A percentile compares a stretch with the other conserved stretches of the same genome.
phyloP scores from a whole-genome alignment of 192 early-diverging fungal species.

The Mortierella alpina region DNA sequence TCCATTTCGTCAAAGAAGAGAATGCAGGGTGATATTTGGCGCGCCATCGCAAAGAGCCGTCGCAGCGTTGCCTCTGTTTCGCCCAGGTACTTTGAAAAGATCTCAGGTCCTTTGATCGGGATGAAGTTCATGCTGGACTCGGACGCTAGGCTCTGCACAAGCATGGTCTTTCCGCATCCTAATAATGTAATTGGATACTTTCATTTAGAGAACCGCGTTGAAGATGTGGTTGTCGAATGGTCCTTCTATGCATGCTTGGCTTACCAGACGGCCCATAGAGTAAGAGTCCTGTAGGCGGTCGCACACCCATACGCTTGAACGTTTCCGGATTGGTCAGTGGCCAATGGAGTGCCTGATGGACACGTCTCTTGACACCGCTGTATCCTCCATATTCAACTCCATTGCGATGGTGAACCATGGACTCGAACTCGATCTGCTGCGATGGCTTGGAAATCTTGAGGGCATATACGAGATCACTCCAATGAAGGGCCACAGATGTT shows the following conservation, averaged over 20 bases:
- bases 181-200: not conserved
- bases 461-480: slow-evolving; percentile 65
- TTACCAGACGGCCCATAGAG: slow-evolving; percentile 91
- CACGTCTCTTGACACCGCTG: slow-evolving; percentile 59
- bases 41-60: slow-evolving; percentile 85
- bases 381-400: slow-evolving; percentile 87
- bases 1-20: slow-evolving; percentile 97
- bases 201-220: not conserved
- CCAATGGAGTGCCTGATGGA: slow-evolving; percentile 70
- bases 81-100: slow-evolving; percentile 97
- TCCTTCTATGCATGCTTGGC: not conserved
- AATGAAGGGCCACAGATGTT: not conserved
- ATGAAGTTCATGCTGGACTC: slow-evolving; percentile 87
- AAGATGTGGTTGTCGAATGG: not conserved
- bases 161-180: slow-evolving; percentile 92
- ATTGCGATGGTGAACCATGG: slow-evolving; percentile 55
- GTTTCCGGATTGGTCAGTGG: slow-evolving; percentile 66
- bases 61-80: slow-evolving; percentile 89
- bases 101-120: slow-evolving; percentile 82
- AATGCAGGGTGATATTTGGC: slow-evolving; percentile 87
- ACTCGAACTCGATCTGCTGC: slow-evolving; percentile 71
- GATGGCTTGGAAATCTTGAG: slow-evolving; percentile 71
- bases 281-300: slow-evolving; percentile 84
- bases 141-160: slow-evolving; percentile 83
- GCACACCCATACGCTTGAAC: slow-evolving; percentile 72